These are phyloP conservation scores for Dimargaris cristalligena DNA, from an alignment of 192 early-diverging fungal genomes.

Conservation along the genomic window DNA sequence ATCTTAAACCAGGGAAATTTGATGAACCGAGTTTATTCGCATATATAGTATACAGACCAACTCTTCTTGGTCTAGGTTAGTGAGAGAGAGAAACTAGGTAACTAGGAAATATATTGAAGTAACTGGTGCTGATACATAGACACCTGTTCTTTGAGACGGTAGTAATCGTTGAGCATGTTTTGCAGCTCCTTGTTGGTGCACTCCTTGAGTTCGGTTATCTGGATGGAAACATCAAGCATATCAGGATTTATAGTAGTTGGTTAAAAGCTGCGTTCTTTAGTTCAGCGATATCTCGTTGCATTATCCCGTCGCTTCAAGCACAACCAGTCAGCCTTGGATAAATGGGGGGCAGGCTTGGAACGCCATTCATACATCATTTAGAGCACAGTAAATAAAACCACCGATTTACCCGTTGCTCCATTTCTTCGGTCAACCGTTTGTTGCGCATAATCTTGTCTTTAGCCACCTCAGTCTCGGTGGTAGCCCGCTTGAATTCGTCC, in stretches of 20 bases:
- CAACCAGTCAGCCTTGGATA: background rate
- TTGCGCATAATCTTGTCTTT: slow-evolving; percentile 22
- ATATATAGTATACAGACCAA: too few species aligned
- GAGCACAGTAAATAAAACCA: background rate
- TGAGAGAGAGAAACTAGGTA: background rate
- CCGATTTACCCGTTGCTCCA: slow-evolving; percentile 24
- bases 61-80: too few species aligned
- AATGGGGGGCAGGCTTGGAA: too few species aligned
- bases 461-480: slow-evolving; percentile 14
- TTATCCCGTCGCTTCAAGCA: background rate
- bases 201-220: background rate
- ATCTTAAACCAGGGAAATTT: too few species aligned
- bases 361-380: too few species aligned
- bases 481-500: slow-evolving; percentile 16
- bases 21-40: too few species aligned
- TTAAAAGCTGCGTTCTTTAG: background rate
- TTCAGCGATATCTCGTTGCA: background rate
- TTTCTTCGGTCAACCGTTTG: slow-evolving; percentile 12
- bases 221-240: background rate
- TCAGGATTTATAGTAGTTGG: background rate
- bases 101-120: background rate
- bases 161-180: slow-evolving; percentile 2
- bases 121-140: slow-evolving; percentile 9
- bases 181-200: slow-evolving; percentile 2
- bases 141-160: slow-evolving; percentile 1